Conservation (phyloP, 2,329 filamentous ascomycete genomes). For the Botrytis tulipae region DNA sequence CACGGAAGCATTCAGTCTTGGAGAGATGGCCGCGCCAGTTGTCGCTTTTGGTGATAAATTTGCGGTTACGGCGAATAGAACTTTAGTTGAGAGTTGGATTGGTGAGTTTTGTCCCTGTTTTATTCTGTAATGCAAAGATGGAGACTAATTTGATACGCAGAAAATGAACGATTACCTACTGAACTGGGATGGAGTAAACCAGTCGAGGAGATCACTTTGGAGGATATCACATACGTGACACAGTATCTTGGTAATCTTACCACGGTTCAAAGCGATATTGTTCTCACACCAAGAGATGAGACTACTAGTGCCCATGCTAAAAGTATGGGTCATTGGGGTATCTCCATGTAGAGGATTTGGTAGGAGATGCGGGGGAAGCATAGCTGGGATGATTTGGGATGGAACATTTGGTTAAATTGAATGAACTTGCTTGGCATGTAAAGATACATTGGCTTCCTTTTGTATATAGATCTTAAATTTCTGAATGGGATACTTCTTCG, state of each 20-base stretch:
- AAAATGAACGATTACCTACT: constrained; percentile 9
- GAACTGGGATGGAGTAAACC: constrained; percentile 3
- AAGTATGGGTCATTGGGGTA: neutral
- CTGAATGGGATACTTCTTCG: too few species aligned
- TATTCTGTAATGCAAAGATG: accelerated
- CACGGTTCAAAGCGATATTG: neutral
- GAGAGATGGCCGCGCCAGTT: neutral
- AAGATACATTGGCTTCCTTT: neutral
- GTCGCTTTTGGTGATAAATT: constrained; percentile 11
- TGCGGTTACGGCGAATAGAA: neutral
- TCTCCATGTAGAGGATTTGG: neutral
- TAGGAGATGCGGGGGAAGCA: neutral
- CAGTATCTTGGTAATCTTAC: neutral
- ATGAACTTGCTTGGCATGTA: too few species aligned
- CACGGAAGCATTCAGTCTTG: neutral
- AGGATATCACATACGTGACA: neutral
- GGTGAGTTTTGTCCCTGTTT: neutral
- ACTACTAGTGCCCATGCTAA: neutral
- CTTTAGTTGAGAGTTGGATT: neutral
- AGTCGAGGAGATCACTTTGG: neutral
- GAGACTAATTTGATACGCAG: neutral
- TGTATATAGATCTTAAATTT: neutral
- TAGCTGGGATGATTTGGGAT: neutral
- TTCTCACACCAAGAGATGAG: neutral
- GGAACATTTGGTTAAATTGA: neutral